Conservation (phyloP, 2,329 filamentous ascomycete genomes). For the Colletotrichum agaves region DNA sequence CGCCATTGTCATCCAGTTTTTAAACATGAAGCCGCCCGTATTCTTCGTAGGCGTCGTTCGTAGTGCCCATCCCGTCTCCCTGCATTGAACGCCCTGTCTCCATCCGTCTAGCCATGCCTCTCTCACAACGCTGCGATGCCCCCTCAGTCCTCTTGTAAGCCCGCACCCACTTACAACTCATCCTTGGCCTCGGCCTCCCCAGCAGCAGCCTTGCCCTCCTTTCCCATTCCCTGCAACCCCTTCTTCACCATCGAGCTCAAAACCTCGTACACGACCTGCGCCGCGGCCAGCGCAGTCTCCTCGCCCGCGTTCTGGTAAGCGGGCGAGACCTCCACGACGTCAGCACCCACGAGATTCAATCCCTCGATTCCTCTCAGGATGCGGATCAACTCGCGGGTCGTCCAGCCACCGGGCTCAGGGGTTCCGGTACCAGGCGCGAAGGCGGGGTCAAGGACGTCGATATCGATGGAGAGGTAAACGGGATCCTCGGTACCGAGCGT, state of each 20-base stretch:
- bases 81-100: background rate
- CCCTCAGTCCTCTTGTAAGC: background rate
- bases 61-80: background rate
- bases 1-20: slow-evolving; percentile 8
- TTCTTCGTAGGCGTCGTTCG: background rate
- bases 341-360: slow-evolving; percentile 87
- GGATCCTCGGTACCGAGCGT: slow-evolving; percentile 79
- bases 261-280: slow-evolving; percentile 88
- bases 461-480: slow-evolving; percentile 76
- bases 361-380: slow-evolving; percentile 85
- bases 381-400: slow-evolving; percentile 85
- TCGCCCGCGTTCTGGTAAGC: slow-evolving; percentile 85
- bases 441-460: slow-evolving; percentile 50
- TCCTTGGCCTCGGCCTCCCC: slow-evolving; percentile 44
- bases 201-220: slow-evolving; percentile 43
- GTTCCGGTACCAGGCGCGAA: slow-evolving; percentile 81
- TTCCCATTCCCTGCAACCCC: slow-evolving; percentile 51
- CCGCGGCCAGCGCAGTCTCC: slow-evolving; percentile 83
- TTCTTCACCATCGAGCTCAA: slow-evolving; percentile 78
- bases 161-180: slow-evolving; percentile 48
- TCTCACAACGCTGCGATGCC: background rate
- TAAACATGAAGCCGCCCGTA: background rate
- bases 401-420: slow-evolving; percentile 92
- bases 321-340: slow-evolving; percentile 89
- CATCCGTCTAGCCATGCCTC: too few relatives aligned